Conservation (phyloP, 805 yeast species). For the Torulaspora microellipsoides region DNA sequence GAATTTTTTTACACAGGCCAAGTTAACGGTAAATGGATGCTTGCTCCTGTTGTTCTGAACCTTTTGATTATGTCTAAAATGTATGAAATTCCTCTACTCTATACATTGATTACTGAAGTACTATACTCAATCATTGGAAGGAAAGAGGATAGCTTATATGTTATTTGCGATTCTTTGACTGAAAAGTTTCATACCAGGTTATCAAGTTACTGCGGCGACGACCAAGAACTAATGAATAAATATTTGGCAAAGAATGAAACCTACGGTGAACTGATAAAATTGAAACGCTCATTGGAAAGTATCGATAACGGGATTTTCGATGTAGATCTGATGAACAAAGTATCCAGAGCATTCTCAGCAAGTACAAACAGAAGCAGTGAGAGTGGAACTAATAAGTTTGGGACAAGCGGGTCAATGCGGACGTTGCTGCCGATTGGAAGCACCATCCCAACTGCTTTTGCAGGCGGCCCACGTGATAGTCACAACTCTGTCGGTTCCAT, state of each 20-base stretch:
- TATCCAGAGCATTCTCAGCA: conserved; percentile 34
- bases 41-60: conserved; percentile 65
- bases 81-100: conserved; percentile 64
- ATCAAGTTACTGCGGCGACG: conserved; percentile 19
- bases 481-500: conserved; percentile 24
- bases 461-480: conserved; percentile 28
- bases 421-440: neutral
- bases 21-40: conserved; percentile 68
- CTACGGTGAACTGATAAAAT: conserved; percentile 41
- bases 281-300: conserved; percentile 52
- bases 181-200: conserved; percentile 25
- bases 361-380: conserved; percentile 27
- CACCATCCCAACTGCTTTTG: conserved; percentile 20
- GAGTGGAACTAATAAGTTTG: conserved; percentile 12
- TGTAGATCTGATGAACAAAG: conserved; percentile 46
- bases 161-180: conserved; percentile 26
- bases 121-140: conserved; percentile 65
- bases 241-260: conserved; percentile 28
- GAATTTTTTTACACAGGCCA: conserved; percentile 79
- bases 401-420: conserved; percentile 1
- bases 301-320: conserved; percentile 66
- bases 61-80: conserved; percentile 57
- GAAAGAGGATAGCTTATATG: conserved; percentile 48
- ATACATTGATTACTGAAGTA: conserved; percentile 64
- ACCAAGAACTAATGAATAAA: conserved; percentile 20